Percentiles rank a stretch among this genome's conserved stretches.
phyloP scores from a whole-genome alignment of 1,284 basidiomycete species.

The Pholiota adiposa region DNA sequence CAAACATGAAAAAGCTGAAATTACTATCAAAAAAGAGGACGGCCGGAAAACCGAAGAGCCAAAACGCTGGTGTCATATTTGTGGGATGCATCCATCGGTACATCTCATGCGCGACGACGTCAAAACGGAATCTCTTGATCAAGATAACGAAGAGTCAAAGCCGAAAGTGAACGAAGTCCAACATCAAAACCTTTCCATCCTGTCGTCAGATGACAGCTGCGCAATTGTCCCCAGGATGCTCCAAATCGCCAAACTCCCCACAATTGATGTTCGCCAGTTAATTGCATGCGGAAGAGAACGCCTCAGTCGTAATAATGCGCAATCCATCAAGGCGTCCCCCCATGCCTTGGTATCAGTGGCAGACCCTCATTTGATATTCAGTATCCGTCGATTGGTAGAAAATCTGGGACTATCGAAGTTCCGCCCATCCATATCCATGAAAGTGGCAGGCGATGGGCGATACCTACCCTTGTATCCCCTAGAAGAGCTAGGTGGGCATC shows the following conservation, averaged over 20 bases:
- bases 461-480: slow-evolving; percentile 28
- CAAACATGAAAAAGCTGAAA: slow-evolving; percentile 5
- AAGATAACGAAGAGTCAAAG: slow-evolving; percentile 3
- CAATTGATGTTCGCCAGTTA: slow-evolving; percentile 13
- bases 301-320: background rate
- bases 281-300: background rate
- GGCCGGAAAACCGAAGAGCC: slow-evolving; percentile 1
- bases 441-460: background rate
- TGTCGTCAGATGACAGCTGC: slow-evolving; percentile 15
- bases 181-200: background rate
- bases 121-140: slow-evolving; percentile 12
- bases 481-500: slow-evolving; percentile 27
- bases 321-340: background rate
- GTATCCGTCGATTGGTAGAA: slow-evolving; percentile 27
- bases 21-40: slow-evolving; percentile 9
- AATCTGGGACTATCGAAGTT: slow-evolving; percentile 28
- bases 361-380: slow-evolving; percentile 32
- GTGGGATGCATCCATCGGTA: slow-evolving; percentile 21
- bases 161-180: background rate
- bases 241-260: slow-evolving; percentile 24
- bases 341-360: slow-evolving; percentile 24
- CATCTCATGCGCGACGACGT: slow-evolving; percentile 8
- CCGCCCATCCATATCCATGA: slow-evolving; percentile 16
- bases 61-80: slow-evolving; percentile 25
- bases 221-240: slow-evolving; percentile 20